Percentiles rank a stretch among this genome's conserved stretches.
phyloP scores from a whole-genome alignment of 2,329 filamentous ascomycete genomes.

The Fusarium sambucinum region DNA sequence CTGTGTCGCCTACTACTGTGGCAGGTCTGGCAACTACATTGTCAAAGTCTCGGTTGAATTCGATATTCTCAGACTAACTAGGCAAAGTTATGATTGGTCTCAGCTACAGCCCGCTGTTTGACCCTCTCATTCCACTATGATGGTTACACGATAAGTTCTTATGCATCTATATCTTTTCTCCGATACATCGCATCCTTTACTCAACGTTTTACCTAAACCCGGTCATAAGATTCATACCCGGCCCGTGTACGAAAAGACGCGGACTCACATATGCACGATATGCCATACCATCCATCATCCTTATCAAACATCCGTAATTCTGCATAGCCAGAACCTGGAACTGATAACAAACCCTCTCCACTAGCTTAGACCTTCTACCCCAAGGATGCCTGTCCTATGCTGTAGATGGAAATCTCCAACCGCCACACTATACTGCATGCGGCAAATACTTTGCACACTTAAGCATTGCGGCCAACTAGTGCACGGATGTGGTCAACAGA shows the following conservation, averaged over 20 bases:
- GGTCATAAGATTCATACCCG: not conserved
- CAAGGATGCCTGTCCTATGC: slow-evolving; percentile 2
- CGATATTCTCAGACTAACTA: not conserved
- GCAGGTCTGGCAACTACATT: too few species aligned
- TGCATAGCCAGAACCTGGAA: not conserved
- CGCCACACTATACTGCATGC: slow-evolving; percentile 30
- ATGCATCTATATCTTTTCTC: slow-evolving; percentile 1
- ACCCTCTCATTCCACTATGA: not conserved
- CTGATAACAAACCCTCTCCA: slow-evolving; percentile 14
- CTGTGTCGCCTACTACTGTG: not conserved
- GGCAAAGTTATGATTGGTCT: not conserved
- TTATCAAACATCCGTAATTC: slow-evolving; percentile 21
- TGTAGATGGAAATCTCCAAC: slow-evolving; percentile 10
- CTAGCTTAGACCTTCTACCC: not conserved
- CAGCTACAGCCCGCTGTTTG: not conserved
- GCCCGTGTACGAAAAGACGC: not conserved
- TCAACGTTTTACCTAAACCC: slow-evolving; percentile 2
- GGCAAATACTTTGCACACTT: slow-evolving; percentile 32
- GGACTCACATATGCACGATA: not conserved
- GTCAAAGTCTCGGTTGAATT: not conserved
- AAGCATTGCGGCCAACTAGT: slow-evolving; percentile 19
- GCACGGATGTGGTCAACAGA: not conserved
- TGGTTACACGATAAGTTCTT: not conserved
- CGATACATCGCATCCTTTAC: slow-evolving; percentile 1
- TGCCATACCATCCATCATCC: not conserved